Conservation (phyloP, 352 stramenopile genomes). For the Pythium vanterpoolii region DNA sequence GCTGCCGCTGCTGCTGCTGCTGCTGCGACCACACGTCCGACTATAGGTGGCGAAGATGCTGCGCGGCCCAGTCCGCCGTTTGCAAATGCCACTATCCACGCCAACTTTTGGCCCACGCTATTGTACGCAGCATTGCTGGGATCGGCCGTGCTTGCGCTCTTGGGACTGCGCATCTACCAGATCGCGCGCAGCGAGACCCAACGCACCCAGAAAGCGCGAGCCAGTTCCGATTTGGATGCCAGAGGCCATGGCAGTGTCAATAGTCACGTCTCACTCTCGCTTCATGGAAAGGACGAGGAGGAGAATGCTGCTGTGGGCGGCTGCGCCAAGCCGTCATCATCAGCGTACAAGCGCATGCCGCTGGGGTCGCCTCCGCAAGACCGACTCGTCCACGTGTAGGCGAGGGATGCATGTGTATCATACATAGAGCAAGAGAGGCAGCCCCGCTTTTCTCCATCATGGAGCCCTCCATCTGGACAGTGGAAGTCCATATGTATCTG, state of each 20-base stretch:
- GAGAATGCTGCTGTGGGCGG: too few relatives aligned
- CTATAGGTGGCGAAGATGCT: background rate
- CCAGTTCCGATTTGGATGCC: constrained; percentile 8
- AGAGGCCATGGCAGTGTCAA: constrained; percentile 6
- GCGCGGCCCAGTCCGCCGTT: background rate
- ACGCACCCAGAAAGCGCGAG: constrained; percentile 23
- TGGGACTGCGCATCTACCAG: constrained; percentile 53
- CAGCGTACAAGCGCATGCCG: constrained; percentile 57
- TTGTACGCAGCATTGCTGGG: constrained; percentile 49
- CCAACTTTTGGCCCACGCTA: constrained; percentile 46
- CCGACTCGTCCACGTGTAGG: constrained; percentile 32
- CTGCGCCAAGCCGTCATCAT: background rate
- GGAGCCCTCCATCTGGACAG: too few relatives aligned
- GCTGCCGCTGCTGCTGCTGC: constrained; percentile 26
- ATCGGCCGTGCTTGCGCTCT: constrained; percentile 34
- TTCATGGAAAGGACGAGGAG: background rate
- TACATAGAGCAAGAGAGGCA: background rate
- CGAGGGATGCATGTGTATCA: too few relatives aligned
- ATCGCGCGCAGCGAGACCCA: constrained; percentile 44
- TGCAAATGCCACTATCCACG: constrained; percentile 1
- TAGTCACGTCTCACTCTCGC: background rate
- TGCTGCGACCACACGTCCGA: background rate
- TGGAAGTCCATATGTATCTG: too few relatives aligned
- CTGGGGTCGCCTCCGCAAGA: constrained; percentile 35
- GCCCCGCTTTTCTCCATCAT: too few relatives aligned